Evolutionary conservation across 2,329 filamentous ascomycete species (phyloP), one percentile per base, ranked within the genome.

Genomic region (Aspergillus terreus): DNA sequence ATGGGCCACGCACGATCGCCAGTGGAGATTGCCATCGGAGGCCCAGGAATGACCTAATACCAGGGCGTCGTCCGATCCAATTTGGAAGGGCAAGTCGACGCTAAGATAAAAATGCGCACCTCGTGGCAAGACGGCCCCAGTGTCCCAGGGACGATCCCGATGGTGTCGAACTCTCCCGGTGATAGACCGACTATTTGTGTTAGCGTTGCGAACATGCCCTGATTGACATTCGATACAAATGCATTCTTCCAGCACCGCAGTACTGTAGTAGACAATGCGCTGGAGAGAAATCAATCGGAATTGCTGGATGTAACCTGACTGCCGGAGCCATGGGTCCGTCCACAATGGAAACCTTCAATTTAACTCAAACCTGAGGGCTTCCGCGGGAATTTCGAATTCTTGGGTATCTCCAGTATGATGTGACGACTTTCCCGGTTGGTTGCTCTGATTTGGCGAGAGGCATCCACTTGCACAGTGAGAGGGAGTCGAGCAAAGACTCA

Each of bases 91-190:
- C 27, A 30, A 45, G 6, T 43, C 40, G 41, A 40, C 33, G 43
- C 45, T 51, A 51, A 50, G 44, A 42, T 50, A 44, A 47, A 30
- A 42, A 45, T 17, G 30, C 25, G 42, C 25, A 17, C 50, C 50
- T 52, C 50, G 50, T 52, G 50, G 46, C 46, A 49, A 44, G 17
- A 14, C 15, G 50, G 42, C 33, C 21, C 49, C 52, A 54, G 27
- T 2, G 27, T 19, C 21, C 42, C 42, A 36, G 25, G 32, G 50
- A 52, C 46, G 50, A 52, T 52, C 50, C 43, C 19, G 43, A 48
- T 46, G 43, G 50, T 49, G 42, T 46, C 47, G 44, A 52, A 52
- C 15, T 36, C 40, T 49, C 33, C 23, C 21, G 14, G 4, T 35
- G 44, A 46, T 46, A 35, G 19, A 46, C 44, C 30, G 32, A 49